phyloP scores from a whole-genome alignment of 306 rosid species.

The Rubus idaeus region DNA sequence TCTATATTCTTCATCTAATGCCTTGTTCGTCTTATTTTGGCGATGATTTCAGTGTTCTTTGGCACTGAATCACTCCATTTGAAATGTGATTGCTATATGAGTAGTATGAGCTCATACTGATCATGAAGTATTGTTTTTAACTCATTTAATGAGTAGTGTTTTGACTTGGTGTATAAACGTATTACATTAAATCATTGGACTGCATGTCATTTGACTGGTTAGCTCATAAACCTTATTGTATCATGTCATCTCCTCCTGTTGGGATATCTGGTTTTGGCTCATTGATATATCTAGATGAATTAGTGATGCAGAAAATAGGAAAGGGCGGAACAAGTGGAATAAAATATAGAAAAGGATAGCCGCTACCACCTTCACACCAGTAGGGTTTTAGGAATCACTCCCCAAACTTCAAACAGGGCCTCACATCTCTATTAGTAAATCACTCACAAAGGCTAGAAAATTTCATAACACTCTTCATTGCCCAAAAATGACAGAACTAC shows the following conservation, averaged over 20 bases:
- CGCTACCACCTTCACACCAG: too few species aligned
- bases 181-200: neutral
- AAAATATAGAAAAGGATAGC: too few species aligned
- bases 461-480: too few species aligned
- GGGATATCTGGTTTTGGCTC: neutral
- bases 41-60: too few species aligned
- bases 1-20: neutral
- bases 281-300: too few species aligned
- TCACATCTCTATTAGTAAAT: too few species aligned
- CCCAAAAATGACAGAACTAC: too few species aligned
- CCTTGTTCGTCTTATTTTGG: neutral
- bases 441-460: too few species aligned
- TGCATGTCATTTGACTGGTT: neutral
- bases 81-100: neutral
- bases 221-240: neutral
- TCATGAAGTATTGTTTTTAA: neutral
- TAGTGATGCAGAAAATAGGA: too few species aligned
- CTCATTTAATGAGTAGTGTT: neutral
- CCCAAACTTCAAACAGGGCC: too few species aligned
- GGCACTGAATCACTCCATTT: neutral
- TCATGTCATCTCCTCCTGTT: neutral
- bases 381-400: too few species aligned
- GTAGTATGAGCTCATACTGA: neutral
- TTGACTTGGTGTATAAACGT: constrained; percentile 1
- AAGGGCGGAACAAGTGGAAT: too few species aligned